phyloP scores from a whole-genome alignment of 495 filamentous ascomycete species.

The Neurospora sp. region DNA sequence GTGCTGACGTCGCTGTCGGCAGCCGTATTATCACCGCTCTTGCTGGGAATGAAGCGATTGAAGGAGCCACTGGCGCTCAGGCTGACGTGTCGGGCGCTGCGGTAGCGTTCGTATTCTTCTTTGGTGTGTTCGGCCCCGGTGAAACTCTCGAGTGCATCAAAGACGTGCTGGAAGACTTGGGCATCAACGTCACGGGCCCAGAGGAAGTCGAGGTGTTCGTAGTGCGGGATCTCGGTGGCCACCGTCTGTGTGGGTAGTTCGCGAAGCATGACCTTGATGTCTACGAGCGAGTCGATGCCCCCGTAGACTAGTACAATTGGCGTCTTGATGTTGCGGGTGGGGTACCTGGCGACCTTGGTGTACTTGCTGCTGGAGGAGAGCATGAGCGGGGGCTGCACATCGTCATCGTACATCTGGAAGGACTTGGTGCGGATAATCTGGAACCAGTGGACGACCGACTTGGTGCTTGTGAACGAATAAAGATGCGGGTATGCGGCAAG shows the following conservation, averaged over 20 bases:
- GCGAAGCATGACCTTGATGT: slow-evolving; percentile 83
- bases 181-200: slow-evolving; percentile 79
- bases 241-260: slow-evolving; percentile 77
- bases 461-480: slow-evolving; percentile 92
- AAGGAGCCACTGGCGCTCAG: slow-evolving; percentile 18
- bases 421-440: slow-evolving; percentile 92
- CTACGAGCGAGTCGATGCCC: slow-evolving; percentile 87
- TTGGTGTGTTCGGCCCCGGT: slow-evolving; percentile 38
- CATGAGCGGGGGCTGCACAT: slow-evolving; percentile 49
- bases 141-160: slow-evolving; percentile 70
- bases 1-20: slow-evolving; percentile 28
- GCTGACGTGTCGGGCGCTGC: slow-evolving; percentile 25
- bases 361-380: slow-evolving; percentile 38
- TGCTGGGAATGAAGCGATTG: slow-evolving; percentile 13
- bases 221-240: slow-evolving; percentile 75
- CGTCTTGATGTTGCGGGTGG: slow-evolving; percentile 92
- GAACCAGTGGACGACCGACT: slow-evolving; percentile 97
- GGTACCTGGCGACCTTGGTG: slow-evolving; percentile 87
- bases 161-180: slow-evolving; percentile 84
- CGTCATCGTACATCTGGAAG: slow-evolving; percentile 98
- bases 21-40: slow-evolving; percentile 8
- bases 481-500: slow-evolving; percentile 94
- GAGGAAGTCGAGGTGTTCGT: slow-evolving; percentile 95
- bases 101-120: slow-evolving; percentile 42
- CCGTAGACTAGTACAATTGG: slow-evolving; percentile 91